A percentile compares a stretch with the other conserved stretches of the same genome.
phyloP scores from a whole-genome alignment of 108 stramenopile species.

The Aurantiochytrium sp. region DNA sequence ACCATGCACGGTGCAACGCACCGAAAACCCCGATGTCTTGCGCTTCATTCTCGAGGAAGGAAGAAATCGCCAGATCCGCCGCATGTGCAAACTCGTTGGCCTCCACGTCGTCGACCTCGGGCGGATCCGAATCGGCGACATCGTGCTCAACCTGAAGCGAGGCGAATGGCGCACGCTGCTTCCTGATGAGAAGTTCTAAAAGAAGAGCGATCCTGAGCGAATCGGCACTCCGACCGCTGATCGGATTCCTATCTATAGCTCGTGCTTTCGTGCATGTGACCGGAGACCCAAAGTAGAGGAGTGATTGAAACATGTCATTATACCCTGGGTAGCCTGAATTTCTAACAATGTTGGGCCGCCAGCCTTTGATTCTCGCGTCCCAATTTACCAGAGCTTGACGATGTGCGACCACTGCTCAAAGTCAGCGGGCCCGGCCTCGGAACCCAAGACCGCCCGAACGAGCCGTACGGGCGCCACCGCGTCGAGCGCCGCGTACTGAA shows the following conservation, averaged over 20 bases:
- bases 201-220: too few species aligned
- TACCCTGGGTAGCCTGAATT: too few species aligned
- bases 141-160: not conserved
- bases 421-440: not conserved
- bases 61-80: not conserved
- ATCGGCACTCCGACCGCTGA: too few species aligned
- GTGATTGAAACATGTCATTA: too few species aligned
- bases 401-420: not conserved
- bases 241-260: too few species aligned
- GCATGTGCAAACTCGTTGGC: not conserved
- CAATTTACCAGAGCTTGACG: too few species aligned
- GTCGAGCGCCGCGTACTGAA: not conserved
- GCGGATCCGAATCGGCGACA: not conserved
- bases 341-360: too few species aligned
- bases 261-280: too few species aligned
- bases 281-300: too few species aligned
- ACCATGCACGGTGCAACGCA: not conserved
- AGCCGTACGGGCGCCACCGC: not conserved
- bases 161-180: not conserved
- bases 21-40: not conserved
- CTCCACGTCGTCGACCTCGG: not conserved
- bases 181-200: not conserved
- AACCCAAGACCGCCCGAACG: not conserved
- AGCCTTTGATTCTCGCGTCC: too few species aligned
- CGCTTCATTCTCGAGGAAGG: not conserved